Conservation (phyloP, 108 stramenopile genomes). For the Skeletonema costatum region DNA sequence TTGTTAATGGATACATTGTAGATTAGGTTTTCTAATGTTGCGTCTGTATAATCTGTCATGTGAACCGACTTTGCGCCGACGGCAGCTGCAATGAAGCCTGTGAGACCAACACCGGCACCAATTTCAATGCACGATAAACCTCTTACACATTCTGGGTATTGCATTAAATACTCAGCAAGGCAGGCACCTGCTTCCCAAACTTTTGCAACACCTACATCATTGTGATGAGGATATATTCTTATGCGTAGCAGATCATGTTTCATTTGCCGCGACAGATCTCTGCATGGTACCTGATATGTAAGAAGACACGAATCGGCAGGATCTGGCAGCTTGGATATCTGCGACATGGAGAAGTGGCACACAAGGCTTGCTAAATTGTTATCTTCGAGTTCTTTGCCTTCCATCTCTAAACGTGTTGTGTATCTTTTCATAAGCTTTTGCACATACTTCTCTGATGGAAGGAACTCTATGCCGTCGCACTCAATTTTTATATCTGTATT, state of each 20-base stretch:
- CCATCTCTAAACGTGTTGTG: constrained; percentile 32
- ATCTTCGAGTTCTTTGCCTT: constrained; percentile 14
- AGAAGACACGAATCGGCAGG: constrained; percentile 42
- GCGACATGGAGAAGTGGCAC: constrained; percentile 36
- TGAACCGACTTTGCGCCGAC: constrained; percentile 45
- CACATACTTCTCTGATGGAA: constrained; percentile 56
- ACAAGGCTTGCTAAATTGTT: constrained; percentile 32
- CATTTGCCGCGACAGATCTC: neutral
- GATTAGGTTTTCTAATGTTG: constrained; percentile 56
- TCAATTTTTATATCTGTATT: neutral
- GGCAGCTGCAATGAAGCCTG: constrained; percentile 61
- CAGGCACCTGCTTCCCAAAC: constrained; percentile 80
- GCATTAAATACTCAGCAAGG: constrained; percentile 63
- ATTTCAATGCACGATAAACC: constrained; percentile 49
- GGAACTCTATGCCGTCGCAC: constrained; percentile 5
- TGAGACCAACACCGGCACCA: constrained; percentile 73
- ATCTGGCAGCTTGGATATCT: constrained; percentile 32
- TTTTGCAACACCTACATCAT: constrained; percentile 68
- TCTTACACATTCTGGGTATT: constrained; percentile 24
- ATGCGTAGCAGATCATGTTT: constrained; percentile 30
- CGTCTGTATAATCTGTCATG: constrained; percentile 75
- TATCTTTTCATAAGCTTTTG: constrained; percentile 41
- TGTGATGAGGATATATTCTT: constrained; percentile 69
- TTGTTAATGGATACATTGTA: constrained; percentile 61
- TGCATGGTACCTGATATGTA: constrained; percentile 42